These are phyloP conservation scores for Termitomyces sp. DNA, from an alignment of 768 basidiomycete species.

Conservation along the genomic window DNA sequence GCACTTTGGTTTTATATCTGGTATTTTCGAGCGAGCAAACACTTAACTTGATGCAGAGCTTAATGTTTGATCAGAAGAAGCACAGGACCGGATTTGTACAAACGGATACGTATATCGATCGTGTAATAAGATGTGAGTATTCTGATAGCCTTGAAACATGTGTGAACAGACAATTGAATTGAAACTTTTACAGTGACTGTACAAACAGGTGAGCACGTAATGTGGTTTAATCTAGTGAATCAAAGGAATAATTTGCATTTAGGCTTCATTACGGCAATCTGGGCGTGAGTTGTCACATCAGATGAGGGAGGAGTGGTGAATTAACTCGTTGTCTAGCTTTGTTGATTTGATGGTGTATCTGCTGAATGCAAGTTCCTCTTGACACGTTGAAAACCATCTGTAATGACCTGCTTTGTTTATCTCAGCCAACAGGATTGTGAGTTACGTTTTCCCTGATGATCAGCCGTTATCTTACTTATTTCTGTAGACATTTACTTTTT, in stretches of 20 bases:
- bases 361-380: slow-evolving; percentile 16
- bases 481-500: slow-evolving; percentile 34
- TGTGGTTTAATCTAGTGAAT: background rate
- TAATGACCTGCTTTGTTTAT: background rate
- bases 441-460: background rate
- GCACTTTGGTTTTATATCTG: slow-evolving; percentile 36
- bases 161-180: background rate
- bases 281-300: slow-evolving; percentile 20
- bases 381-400: background rate
- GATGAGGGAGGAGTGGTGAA: background rate
- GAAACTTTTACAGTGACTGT: slow-evolving; percentile 25
- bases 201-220: slow-evolving; percentile 25
- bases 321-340: slow-evolving; percentile 8
- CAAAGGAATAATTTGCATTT: no score
- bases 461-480: background rate
- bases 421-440: slow-evolving; percentile 25
- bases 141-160: background rate
- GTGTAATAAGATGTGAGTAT: slow-evolving; percentile 32
- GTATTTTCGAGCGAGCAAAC: slow-evolving; percentile 20
- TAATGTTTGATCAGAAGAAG: slow-evolving; percentile 24
- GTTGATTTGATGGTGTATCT: slow-evolving; percentile 30
- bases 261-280: slow-evolving; percentile 27
- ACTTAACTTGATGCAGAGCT: background rate
- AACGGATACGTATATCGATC: slow-evolving; percentile 39
- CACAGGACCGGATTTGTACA: slow-evolving; percentile 37